Evolutionary conservation across 2,329 filamentous ascomycete genomes (phyloP).

Genomic region (Fusarium neocosmosporiellum): DNA sequence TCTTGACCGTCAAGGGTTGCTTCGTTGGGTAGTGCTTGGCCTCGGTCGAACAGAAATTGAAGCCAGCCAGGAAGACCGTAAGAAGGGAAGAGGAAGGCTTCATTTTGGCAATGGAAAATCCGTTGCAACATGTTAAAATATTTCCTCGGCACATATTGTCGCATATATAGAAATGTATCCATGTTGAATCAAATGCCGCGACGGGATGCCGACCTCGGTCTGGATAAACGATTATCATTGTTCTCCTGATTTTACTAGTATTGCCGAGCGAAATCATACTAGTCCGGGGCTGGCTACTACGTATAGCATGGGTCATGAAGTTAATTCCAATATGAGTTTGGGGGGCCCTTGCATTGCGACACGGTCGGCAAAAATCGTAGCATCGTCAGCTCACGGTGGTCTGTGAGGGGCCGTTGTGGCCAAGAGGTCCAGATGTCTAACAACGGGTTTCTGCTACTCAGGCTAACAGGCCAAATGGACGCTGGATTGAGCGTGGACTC

Average conservation of each 20-base stretch:
- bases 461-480: no score
- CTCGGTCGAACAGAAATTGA: background rate
- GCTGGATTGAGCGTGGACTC: no score
- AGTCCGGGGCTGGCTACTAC: background rate
- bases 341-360: background rate
- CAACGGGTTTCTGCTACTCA: no score
- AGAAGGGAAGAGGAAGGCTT: background rate
- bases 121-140: background rate
- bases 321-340: background rate
- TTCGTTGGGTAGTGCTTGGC: background rate
- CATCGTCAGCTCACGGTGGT: background rate
- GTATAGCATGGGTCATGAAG: background rate
- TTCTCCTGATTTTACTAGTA: background rate
- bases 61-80: background rate
- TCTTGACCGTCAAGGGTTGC: constrained; percentile 11
- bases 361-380: background rate
- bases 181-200: background rate
- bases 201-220: background rate
- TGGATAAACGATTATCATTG: background rate
- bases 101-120: background rate
- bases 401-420: no score
- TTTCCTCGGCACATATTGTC: background rate
- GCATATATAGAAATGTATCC: background rate
- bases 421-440: no score
- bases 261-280: background rate